phyloP scores from a whole-genome alignment of 345 rosid species.

The Eutrema yunnanense region DNA sequence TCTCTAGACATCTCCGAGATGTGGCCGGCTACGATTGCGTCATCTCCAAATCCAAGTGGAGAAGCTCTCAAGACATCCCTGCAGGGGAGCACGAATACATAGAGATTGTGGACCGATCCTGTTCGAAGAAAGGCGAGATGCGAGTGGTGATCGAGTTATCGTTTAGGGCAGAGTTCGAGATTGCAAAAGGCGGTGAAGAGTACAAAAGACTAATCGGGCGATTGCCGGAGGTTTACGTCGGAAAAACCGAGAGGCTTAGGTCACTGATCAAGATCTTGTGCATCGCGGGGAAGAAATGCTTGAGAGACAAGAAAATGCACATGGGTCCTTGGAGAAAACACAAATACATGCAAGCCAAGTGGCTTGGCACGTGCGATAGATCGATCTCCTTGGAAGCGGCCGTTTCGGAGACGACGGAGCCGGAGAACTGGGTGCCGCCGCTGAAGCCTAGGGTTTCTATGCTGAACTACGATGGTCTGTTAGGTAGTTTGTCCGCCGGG shows the following conservation, averaged over 20 bases:
- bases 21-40: slow-evolving; percentile 46
- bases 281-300: slow-evolving; percentile 54
- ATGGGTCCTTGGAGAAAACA: slow-evolving; percentile 91
- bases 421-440: slow-evolving; percentile 21
- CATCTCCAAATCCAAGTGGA: slow-evolving; percentile 82
- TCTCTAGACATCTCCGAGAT: slow-evolving; percentile 48
- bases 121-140: slow-evolving; percentile 43
- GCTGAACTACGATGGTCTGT: slow-evolving; percentile 53
- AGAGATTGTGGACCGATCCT: slow-evolving; percentile 53
- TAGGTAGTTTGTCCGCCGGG: slow-evolving; percentile 20
- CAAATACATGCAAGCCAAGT: slow-evolving; percentile 84
- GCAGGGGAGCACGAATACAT: slow-evolving; percentile 67
- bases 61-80: slow-evolving; percentile 54
- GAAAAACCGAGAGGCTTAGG: slow-evolving; percentile 66
- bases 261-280: slow-evolving; percentile 66
- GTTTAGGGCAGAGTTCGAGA: slow-evolving; percentile 75
- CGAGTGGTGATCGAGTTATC: slow-evolving; percentile 65
- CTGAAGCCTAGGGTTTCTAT: slow-evolving; percentile 58
- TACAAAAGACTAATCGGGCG: slow-evolving; percentile 43
- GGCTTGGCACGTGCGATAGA: slow-evolving; percentile 58
- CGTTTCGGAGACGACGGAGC: slow-evolving; percentile 25
- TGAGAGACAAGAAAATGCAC: slow-evolving; percentile 85
- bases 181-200: slow-evolving; percentile 64
- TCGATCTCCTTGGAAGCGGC: slow-evolving; percentile 20
- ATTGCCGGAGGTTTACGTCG: slow-evolving; percentile 66